Evolutionary conservation across 345 rosid genomes (phyloP), one percentile per base, ranked within the genome.

Genomic region (Salix udensis): DNA sequence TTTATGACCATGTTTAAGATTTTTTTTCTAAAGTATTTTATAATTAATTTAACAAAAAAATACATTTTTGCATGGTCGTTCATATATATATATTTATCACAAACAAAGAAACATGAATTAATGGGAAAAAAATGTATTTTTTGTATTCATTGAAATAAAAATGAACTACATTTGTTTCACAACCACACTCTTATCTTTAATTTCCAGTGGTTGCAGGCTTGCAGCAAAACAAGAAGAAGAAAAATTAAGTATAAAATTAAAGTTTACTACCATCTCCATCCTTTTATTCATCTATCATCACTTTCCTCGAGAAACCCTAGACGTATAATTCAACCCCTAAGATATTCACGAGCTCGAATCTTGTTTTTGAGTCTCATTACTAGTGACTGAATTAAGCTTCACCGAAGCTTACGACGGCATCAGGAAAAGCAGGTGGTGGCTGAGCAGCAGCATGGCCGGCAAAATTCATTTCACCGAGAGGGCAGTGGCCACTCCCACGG

Each of bases 401-500:
- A 1, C 7, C 72, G 60, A 75, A 75, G n/a, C 36, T 67, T 16
- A 36, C 66, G 28, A 74, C 34, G 8, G 24, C 24, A 16, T 77
- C 79, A 5, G 82, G 75, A 42, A 71, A 82, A 5, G 52, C 71
- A 23, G 83, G 73, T 1, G 73, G 71, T 23, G 52, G n/a, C 21
- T 26, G 60, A 55, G 31, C 23, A 7, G 24, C 65, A 21, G 0
- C 3, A 28, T 24, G 23, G 13, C 73, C 88, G 0, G 76, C 84
- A 6, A 79, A 73, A 44, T 81, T 67, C 84, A 36, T 82, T 60
- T 70, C 79, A 4, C 36, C 52, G 60, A 84, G 77, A 5, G 81
- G 44, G 81, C 90, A 86, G 9, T 67, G 68, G 7, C 89, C 90
- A 2, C 9, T 48, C 11, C 36, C 50, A 12, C 23, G 24, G 3